Evolutionary conservation across 148 eudicot genomes (phyloP).

Genomic region (Salicornia ramosissima): DNA sequence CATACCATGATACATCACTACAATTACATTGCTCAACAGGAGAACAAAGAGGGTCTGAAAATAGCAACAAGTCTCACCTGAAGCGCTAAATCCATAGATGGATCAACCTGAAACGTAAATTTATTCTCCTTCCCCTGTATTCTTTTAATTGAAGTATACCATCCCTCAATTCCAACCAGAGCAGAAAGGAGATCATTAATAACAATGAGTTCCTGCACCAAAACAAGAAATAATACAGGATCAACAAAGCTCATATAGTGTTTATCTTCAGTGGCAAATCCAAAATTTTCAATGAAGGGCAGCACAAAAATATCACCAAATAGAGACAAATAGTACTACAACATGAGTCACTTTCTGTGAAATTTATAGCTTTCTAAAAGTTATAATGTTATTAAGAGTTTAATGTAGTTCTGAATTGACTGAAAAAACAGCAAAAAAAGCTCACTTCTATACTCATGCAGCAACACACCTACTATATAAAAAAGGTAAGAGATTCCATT

Average conservation of each 20-base stretch:
- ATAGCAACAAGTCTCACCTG: conserved; percentile 47
- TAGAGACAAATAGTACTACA: no score
- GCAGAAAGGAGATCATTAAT: conserved; percentile 88
- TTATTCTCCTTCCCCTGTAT: conserved; percentile 43
- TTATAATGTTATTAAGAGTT: no score
- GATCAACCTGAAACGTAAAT: conserved; percentile 63
- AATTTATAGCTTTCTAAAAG: no score
- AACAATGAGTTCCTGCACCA: conserved; percentile 76
- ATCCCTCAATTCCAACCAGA: conserved; percentile 88
- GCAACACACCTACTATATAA: no score
- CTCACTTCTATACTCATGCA: no score
- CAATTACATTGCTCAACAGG: background rate
- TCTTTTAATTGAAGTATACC: conserved; percentile 69
- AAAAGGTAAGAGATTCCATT: no score
- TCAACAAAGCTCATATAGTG: conserved; percentile 5
- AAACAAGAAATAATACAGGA: conserved; percentile 12
- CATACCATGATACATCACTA: background rate
- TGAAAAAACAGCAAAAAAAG: no score
- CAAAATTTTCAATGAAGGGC: no score
- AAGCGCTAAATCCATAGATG: conserved; percentile 96
- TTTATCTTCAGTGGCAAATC: background rate
- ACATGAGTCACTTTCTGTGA: no score
- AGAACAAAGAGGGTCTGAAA: background rate
- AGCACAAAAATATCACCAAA: no score
- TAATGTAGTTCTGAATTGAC: no score